Evolutionary conservation across 495 filamentous ascomycete genomes (phyloP), one percentile per base, ranked within the genome.

Genomic region (Tuber umbilicatum): DNA sequence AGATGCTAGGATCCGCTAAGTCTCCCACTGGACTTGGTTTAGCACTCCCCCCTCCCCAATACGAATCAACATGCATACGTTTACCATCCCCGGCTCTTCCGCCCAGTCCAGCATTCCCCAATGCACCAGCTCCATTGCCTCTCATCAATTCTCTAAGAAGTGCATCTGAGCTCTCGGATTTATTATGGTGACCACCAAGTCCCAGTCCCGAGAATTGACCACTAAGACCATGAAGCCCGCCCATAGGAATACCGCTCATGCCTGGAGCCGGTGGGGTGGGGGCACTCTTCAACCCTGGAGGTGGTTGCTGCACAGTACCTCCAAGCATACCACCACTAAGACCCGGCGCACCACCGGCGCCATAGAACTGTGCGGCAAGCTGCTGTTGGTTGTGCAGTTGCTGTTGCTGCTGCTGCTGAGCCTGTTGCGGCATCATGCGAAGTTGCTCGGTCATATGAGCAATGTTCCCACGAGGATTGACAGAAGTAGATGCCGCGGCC

Each of bases 1-100:
- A 90, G 88, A 98, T 97, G 88, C 93, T 97, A 87, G 94, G 93
- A 92, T 97, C 94, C 88, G 92, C 92, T 94, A 97, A 92, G 94
- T 97, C 93, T 88, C 96, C 93, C 93, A 97, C 78, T 82, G 81
- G 35, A 42, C 70, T 74, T 43, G 75, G 70, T 64, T 73, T 80
- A 71, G 79, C 72, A 78, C 80, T 82, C 45, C 76, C 79, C 41
- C 80, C 76, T 78, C 77, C 47, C 60, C 78, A 76, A 64, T 78
- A 76, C 78, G 77, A 79, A 74, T 76, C 74, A 47, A 80, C 78
- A 79, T 79, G 77, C 79, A 81, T 82, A 82, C 81, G 81, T 77
- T 82, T 82, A 50, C 76, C 78, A 27, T 82, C 81, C 19, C 74
- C 78, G 27, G 73, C 70, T 72, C 81, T 79, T 68, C 79, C 81